phyloP scores from a whole-genome alignment of 2,329 filamentous ascomycete species.

The Fusarium citri region DNA sequence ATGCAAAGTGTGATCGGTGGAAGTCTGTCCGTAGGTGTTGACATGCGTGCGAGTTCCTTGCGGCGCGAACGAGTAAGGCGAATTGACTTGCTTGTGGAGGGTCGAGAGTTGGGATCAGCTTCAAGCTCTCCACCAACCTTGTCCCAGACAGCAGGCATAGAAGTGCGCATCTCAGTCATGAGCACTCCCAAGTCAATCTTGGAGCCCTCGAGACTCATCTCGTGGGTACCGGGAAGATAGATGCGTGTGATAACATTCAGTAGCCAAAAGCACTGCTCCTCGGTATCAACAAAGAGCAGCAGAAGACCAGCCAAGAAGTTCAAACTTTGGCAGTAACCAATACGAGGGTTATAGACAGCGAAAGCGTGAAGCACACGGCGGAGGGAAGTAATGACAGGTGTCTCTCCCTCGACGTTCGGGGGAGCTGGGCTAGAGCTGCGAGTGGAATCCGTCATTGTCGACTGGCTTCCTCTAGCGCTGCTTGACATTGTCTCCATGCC shows the following conservation, averaged over 20 bases:
- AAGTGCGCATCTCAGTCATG: constrained; percentile 86
- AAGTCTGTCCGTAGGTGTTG: constrained; percentile 64
- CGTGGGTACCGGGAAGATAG: constrained; percentile 91
- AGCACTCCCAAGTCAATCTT: constrained; percentile 95
- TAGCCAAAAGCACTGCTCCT: constrained; percentile 93
- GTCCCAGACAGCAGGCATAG: constrained; percentile 84
- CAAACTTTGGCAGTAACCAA: constrained; percentile 95
- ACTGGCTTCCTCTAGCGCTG: constrained; percentile 52
- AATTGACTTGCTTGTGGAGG: constrained; percentile 51
- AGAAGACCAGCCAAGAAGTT: constrained; percentile 94
- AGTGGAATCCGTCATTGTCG: constrained; percentile 51
- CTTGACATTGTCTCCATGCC: constrained; percentile 49
- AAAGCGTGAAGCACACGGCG: constrained; percentile 90
- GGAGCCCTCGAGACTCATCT: constrained; percentile 87
- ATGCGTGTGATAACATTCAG: constrained; percentile 90
- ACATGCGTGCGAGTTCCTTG: constrained; percentile 54
- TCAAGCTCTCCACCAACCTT: constrained; percentile 87
- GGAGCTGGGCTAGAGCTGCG: constrained; percentile 52
- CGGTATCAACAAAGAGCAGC: constrained; percentile 85
- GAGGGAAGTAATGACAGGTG: constrained; percentile 81
- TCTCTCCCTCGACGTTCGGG: constrained; percentile 66
- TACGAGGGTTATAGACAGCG: constrained; percentile 87
- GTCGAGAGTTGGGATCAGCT: constrained; percentile 55
- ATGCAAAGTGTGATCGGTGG: constrained; percentile 93
- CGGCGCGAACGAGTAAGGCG: constrained; percentile 54